Base-by-base conservation (phyloP, 495 filamentous ascomycete species). In the Lophium mytilinum region DNA sequence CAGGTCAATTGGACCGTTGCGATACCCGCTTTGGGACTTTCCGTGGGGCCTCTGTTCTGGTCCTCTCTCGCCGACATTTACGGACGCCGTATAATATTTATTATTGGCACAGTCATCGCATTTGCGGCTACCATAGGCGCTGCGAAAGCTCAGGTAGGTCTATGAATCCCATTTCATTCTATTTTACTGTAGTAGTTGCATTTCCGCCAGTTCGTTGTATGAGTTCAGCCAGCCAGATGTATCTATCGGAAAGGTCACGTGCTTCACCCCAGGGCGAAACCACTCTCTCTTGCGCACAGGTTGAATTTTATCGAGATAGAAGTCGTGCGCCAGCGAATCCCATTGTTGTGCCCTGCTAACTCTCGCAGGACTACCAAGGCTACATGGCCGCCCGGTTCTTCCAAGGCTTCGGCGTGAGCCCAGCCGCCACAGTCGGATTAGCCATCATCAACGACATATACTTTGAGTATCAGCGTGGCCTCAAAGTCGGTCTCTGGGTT, bases 1-100 rank as follows among this genome's bases (percentile, higher is more conserved):
- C 73, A 83, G 58, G 75, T 79, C 19, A 83, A 84, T 66, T 85
- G 81, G 82, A 85, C 81, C 1, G 75, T 85, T 30, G 82, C 82
- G 21, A 71, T 85, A 51, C 82, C 82, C 0, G 79, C 80, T 0
- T 69, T 84, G 8, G 82, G 82, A 0, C 73, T 85, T 5, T 69
- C 79, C 1, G 54, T 82, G 1, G 82, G 82, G 12, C 82, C 82
- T 0, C 67, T 84, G 5, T 65, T 85, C 42, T 83, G 80, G 78
- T 78, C 79, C 0, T 77, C 79, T 0, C 62, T 83, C 1, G 72
- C 78, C 19, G 80, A 83, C 45, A 81, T 81, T 37, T 81, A 80
- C 63, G 82, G 82, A 3, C 72, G 82, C 6, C 21, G 45, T 21
- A 14, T 48, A 48, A 69, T 83, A 8, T 76, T 84, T 52, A 71